Evolutionary conservation across 192 early-diverging fungal species (phyloP), one percentile per base, ranked within the genome.

Genomic region (Podila horticola): DNA sequence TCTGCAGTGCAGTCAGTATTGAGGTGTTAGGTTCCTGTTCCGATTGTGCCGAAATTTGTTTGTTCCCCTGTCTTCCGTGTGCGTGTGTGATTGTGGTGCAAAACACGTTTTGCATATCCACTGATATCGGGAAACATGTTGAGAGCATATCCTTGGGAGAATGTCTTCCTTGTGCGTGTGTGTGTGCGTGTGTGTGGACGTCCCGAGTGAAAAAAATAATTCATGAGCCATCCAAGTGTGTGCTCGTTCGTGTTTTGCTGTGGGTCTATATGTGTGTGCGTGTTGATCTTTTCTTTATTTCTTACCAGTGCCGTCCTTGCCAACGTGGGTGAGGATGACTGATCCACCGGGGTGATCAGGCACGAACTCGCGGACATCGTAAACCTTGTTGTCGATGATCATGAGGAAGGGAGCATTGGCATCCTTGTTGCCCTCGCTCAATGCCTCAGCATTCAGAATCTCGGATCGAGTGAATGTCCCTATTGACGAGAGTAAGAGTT

Each of bases 331-430:
- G 69, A 93, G 79, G 60, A 94, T 87, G 4, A 94, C 93, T 24
- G 75, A 82, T 67, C 93, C 93, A 69, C 94, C 94, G 60, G 94
- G 94, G 77, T 95, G 94, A 68, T 90, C 91, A 62, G 71, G 69
- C 20, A 91, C 69, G 75, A 95, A 95, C 33, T 92, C 92, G n/a
- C 87, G 84, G 34, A 95, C 79, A 86, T 95, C 92, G 71, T 94
- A 94, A 2, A 95, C 88, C 69, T 95, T 95, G 82, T 90, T 88
- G 74, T 94, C 87, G 82, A 94, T 92, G 57, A 93, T 88, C 58
- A 92, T 87, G 66, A 87, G 87, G 59, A 86, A 85, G 28, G 83
- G 85, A 10, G 82, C 82, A 34, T 82, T 66, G n/a, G 63, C 67
- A 64, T 85, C 70, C 45, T 83, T 79, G 58, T 70, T 76, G 71